Conservation (phyloP, 768 basidiomycete genomes). For the Amanita polypyramis region DNA sequence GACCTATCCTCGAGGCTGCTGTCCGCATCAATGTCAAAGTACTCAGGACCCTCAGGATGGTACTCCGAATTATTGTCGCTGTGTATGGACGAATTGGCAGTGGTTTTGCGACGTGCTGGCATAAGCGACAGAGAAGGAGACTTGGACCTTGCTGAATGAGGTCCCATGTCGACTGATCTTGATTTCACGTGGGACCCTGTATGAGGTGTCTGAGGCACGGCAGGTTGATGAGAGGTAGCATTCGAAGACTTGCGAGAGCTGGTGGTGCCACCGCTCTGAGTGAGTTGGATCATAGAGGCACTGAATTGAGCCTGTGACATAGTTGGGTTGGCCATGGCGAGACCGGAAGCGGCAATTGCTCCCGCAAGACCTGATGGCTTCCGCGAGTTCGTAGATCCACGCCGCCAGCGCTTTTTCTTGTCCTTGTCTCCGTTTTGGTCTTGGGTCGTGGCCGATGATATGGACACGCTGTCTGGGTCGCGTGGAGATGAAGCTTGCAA, state of each 20-base stretch:
- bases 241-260: slow-evolving; percentile 9
- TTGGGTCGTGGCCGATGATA: slow-evolving; percentile 10
- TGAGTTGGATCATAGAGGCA: slow-evolving; percentile 16
- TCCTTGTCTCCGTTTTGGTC: slow-evolving; percentile 18
- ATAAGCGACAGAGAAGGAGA: slow-evolving; percentile 11
- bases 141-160: slow-evolving; percentile 9
- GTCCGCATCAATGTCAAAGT: slow-evolving; percentile 26
- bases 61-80: slow-evolving; percentile 25
- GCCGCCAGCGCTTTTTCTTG: slow-evolving; percentile 34
- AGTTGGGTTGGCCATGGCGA: slow-evolving; percentile 53
- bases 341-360: slow-evolving; percentile 55
- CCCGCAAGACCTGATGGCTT: slow-evolving; percentile 55
- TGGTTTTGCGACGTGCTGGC: slow-evolving; percentile 2
- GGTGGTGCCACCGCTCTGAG: slow-evolving; percentile 6
- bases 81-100: slow-evolving; percentile 17
- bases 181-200: slow-evolving; percentile 9
- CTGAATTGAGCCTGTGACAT: slow-evolving; percentile 31
- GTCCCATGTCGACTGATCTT: slow-evolving; percentile 10
- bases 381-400: slow-evolving; percentile 23
- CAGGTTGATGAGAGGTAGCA: slow-evolving; percentile 3
- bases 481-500: slow-evolving; percentile 14
- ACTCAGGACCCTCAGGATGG: slow-evolving; percentile 12
- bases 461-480: slow-evolving; percentile 15
- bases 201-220: slow-evolving; percentile 7
- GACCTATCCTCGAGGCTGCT: slow-evolving; percentile 25